Conservation (phyloP, 805 yeast genomes). For the Starmera pachycereana region DNA sequence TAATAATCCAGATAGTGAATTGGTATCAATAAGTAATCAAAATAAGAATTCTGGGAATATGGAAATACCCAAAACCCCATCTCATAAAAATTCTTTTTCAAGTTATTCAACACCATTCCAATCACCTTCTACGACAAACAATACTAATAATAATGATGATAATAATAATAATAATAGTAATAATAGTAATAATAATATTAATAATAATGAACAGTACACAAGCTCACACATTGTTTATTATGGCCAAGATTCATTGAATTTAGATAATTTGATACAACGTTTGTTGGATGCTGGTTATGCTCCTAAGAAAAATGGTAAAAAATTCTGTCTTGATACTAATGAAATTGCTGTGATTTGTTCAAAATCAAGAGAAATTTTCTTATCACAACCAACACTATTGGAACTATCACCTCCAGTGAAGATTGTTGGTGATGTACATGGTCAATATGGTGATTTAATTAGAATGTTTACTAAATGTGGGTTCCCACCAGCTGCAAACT, state of each 20-base stretch:
- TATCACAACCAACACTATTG: constrained; percentile 81
- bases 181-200: no score
- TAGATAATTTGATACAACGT: constrained; percentile 86
- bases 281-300: constrained; percentile 92
- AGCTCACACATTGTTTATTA: no score
- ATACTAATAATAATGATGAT: constrained; percentile 13
- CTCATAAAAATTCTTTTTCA: constrained; percentile 15
- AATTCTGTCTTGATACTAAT: constrained; percentile 78
- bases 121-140: constrained; percentile 18
- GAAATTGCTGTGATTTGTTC: constrained; percentile 84
- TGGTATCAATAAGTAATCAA: background rate
- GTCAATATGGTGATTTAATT: constrained; percentile 92
- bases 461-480: constrained; percentile 97
- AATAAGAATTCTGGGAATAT: constrained; percentile 1
- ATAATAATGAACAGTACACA: no score
- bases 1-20: background rate
- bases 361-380: constrained; percentile 78
- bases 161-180: constrained; percentile 6
- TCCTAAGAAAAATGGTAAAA: constrained; percentile 77
- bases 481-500: constrained; percentile 97
- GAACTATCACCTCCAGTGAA: constrained; percentile 83
- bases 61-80: constrained; percentile 20
- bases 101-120: constrained; percentile 16
- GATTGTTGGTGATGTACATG: constrained; percentile 97
- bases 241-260: constrained; percentile 27